Conservation (phyloP, 805 yeast species). For the Starmerella riodocensis region DNA sequence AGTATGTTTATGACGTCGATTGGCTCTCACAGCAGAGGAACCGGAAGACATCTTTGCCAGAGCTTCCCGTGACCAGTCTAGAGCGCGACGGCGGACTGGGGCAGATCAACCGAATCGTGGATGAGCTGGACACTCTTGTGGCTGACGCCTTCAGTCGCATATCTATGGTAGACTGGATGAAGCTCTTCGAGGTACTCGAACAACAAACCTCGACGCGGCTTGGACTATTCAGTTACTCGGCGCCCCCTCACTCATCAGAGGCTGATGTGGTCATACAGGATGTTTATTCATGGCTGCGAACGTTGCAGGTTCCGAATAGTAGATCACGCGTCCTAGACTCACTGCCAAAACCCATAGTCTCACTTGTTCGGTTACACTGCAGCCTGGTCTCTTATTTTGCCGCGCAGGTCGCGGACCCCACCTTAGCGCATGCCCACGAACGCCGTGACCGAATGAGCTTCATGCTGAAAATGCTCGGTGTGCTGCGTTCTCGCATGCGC, state of each 20-base stretch:
- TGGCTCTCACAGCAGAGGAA: neutral
- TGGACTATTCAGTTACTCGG: slow-evolving; percentile 44
- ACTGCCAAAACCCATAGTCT: slow-evolving; percentile 58
- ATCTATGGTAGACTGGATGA: slow-evolving; percentile 64
- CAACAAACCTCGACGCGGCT: slow-evolving; percentile 46
- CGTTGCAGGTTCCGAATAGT: slow-evolving; percentile 35
- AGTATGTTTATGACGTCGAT: neutral
- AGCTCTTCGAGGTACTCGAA: slow-evolving; percentile 60
- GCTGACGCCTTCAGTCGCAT: slow-evolving; percentile 44
- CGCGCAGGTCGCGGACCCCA: slow-evolving; percentile 49
- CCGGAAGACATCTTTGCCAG: neutral
- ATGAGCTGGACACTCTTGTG: slow-evolving; percentile 49
- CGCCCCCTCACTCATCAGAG: slow-evolving; percentile 32
- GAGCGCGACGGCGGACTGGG: slow-evolving; percentile 14
- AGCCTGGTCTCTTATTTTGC: slow-evolving; percentile 53
- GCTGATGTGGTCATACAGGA: slow-evolving; percentile 52
- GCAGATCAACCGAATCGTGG: slow-evolving; percentile 45
- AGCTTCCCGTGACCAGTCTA: slow-evolving; percentile 12
- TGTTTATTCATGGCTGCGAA: slow-evolving; percentile 55
- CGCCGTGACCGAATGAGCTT: slow-evolving; percentile 60
- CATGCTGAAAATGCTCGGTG: slow-evolving; percentile 49
- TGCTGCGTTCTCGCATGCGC: slow-evolving; percentile 56
- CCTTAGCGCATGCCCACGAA: slow-evolving; percentile 36
- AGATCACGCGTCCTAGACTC: slow-evolving; percentile 31
- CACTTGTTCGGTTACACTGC: slow-evolving; percentile 51